These are phyloP conservation scores for Hylodesmum podocarpum DNA, from an alignment of 306 rosid species.

Conservation along the genomic window DNA sequence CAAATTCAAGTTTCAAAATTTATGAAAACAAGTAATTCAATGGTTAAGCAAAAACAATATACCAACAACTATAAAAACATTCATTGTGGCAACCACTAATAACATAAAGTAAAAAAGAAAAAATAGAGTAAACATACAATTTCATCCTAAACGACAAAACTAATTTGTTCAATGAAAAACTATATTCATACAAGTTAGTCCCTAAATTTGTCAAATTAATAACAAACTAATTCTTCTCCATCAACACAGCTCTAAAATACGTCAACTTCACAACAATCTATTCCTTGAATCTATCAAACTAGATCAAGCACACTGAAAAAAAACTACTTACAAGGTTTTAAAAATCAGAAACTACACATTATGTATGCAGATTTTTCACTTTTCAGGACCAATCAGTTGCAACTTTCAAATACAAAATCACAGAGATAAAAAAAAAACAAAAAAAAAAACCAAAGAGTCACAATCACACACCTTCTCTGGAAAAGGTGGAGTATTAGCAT, in stretches of 20 bases:
- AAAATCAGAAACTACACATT: neutral
- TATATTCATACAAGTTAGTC: neutral
- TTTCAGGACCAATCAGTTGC: neutral
- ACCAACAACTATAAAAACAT: neutral
- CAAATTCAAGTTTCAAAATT: neutral
- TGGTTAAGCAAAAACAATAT: neutral
- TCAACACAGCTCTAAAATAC: neutral
- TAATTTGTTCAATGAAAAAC: neutral
- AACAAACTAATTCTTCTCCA: neutral
- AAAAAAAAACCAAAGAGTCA: neutral
- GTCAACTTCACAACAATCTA: neutral
- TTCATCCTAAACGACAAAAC: neutral
- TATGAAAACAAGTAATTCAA: neutral
- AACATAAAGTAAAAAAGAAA: neutral
- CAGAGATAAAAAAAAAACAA: neutral
- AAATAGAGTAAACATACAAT: neutral
- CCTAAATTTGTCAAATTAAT: neutral
- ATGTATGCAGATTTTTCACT: neutral
- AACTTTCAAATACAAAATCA: neutral
- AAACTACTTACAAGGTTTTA: neutral
- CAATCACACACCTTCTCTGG: slow-evolving; percentile 68
- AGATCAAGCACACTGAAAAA: neutral
- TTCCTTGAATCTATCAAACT: neutral
- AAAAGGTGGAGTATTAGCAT: slow-evolving; percentile 71
- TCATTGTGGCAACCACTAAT: neutral